Percentiles rank a stretch among this genome's conserved stretches.
Conservation (phyloP, 116 monocot genomes). For the Papilionanthe hybrid region DNA sequence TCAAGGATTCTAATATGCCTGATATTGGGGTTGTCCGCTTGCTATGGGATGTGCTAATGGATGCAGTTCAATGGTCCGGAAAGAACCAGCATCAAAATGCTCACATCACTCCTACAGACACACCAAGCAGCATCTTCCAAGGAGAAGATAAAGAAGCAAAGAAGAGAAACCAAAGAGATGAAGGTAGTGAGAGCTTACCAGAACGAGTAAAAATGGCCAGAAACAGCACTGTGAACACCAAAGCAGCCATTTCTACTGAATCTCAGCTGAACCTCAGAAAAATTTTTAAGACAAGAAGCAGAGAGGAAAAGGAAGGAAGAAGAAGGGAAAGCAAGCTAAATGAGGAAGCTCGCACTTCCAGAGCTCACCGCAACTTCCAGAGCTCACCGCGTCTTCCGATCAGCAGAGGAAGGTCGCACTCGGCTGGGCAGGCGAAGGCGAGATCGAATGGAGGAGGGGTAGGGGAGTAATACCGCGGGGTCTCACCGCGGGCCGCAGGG, state of each 20-base stretch:
- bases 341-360: too few species aligned
- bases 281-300: background rate
- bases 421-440: too few species aligned
- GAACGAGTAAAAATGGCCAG: constrained; percentile 24
- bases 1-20: constrained; percentile 80
- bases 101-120: constrained; percentile 29
- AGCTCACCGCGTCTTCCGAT: too few species aligned
- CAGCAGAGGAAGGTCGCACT: too few species aligned
- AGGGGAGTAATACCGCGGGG: too few species aligned
- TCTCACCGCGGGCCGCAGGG: too few species aligned
- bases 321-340: background rate
- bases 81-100: constrained; percentile 97
- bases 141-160: background rate
- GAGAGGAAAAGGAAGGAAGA: too few species aligned
- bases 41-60: constrained; percentile 95
- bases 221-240: constrained; percentile 24
- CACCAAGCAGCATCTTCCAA: constrained; percentile 46
- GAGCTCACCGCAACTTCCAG: too few species aligned
- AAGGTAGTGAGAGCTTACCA: constrained; percentile 27
- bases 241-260: constrained; percentile 13
- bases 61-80: constrained; percentile 98
- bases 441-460: too few species aligned
- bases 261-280: background rate
- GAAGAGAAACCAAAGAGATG: background rate
- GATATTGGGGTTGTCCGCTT: constrained; percentile 88